A percentile compares a stretch with the other conserved stretches of the same genome.
Conservation (phyloP, 179 eudicot genomes). For the Actinidia polygama region DNA sequence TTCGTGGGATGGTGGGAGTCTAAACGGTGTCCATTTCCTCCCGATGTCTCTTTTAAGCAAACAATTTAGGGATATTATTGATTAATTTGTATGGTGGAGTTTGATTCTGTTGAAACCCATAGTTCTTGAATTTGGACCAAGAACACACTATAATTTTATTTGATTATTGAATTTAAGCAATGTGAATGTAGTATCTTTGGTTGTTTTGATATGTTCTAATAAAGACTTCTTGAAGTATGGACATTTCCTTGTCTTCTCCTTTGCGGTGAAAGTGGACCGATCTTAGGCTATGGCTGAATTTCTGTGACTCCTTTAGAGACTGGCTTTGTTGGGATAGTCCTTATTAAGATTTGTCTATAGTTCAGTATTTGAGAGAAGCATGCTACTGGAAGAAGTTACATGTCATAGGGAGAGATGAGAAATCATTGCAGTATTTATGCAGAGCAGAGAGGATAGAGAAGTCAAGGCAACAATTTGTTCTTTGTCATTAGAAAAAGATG, state of each 20-base stretch:
- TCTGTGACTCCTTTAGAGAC: background rate
- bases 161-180: too few relatives aligned
- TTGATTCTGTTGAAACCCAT: too few relatives aligned
- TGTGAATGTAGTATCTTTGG: too few relatives aligned
- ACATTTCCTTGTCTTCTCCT: background rate
- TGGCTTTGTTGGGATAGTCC: background rate
- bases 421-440: background rate
- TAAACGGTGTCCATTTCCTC: too few relatives aligned
- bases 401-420: background rate
- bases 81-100: too few relatives aligned
- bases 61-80: too few relatives aligned
- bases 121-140: too few relatives aligned
- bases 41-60: too few relatives aligned
- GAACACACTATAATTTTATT: too few relatives aligned
- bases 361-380: background rate
- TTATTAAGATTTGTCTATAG: background rate
- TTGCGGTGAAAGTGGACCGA: background rate
- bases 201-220: background rate
- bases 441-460: conserved; percentile 5
- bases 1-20: too few relatives aligned
- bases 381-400: background rate
- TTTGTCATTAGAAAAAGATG: background rate
- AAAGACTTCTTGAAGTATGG: background rate
- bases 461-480: background rate
- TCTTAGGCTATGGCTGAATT: background rate